These are phyloP conservation scores for Saccharomycopsis sp. DNA, from an alignment of 805 yeast species.

Conservation along the genomic window DNA sequence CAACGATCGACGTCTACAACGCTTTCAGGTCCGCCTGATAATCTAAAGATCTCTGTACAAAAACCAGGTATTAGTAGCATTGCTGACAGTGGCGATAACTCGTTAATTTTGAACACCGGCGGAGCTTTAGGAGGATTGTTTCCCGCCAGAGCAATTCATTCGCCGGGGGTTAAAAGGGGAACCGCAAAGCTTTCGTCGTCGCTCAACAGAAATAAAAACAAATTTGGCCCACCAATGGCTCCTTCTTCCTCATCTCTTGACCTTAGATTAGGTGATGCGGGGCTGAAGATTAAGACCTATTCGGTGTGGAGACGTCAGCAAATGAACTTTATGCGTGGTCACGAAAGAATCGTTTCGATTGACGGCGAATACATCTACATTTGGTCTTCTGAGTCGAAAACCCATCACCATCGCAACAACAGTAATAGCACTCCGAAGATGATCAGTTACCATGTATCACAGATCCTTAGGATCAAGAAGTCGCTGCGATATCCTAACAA, in stretches of 20 bases:
- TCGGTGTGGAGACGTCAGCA: conserved; percentile 86
- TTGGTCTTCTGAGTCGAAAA: conserved; percentile 60
- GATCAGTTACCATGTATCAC: conserved; percentile 78
- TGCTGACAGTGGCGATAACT: background rate
- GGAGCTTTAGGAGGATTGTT: conserved; percentile 22
- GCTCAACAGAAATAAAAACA: conserved; percentile 7
- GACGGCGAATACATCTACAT: conserved; percentile 94
- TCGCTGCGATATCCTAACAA: conserved; percentile 68
- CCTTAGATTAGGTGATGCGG: conserved; percentile 29
- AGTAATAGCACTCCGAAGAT: conserved; percentile 53
- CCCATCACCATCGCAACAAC: conserved; percentile 8
- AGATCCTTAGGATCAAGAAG: conserved; percentile 68
- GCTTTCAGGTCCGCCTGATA: background rate
- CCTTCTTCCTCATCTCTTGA: conserved; percentile 6
- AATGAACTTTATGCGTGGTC: conserved; percentile 70
- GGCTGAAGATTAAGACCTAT: conserved; percentile 62
- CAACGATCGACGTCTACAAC: background rate
- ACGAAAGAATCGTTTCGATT: conserved; percentile 76
- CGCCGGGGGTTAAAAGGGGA: conserved; percentile 6
- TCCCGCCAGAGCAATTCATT: conserved; percentile 25
- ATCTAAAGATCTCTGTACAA: background rate
- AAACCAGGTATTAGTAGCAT: background rate
- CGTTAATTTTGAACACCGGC: background rate
- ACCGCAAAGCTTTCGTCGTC: conserved; percentile 15
- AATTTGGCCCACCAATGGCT: background rate